Conservation (phyloP, 2,329 filamentous ascomycete species). For the Hypoxylon sp. region DNA sequence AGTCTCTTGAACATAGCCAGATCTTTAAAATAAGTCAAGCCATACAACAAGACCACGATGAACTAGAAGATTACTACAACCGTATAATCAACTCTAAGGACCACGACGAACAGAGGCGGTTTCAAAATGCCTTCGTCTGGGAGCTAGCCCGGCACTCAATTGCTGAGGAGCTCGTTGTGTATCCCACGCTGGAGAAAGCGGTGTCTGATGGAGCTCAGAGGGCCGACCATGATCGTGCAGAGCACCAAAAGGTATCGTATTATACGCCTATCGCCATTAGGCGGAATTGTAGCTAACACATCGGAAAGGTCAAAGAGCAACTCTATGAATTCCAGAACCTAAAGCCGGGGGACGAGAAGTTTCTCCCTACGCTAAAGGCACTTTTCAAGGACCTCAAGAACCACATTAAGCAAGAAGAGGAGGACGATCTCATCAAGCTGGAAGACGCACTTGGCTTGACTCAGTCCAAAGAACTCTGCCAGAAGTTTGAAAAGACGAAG, state of each 20-base stretch:
- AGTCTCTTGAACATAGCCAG: constrained; percentile 33
- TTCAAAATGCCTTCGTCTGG: constrained; percentile 67
- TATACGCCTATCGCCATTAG: too few relatives aligned
- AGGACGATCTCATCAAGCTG: constrained; percentile 59
- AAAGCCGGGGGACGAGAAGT: constrained; percentile 55
- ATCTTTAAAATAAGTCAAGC: constrained; percentile 37
- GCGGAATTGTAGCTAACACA: constrained; percentile 5
- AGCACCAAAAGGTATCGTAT: constrained; percentile 42
- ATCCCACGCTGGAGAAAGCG: constrained; percentile 61
- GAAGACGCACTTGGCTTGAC: constrained; percentile 55
- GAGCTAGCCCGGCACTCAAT: constrained; percentile 66
- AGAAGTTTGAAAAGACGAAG: constrained; percentile 62
- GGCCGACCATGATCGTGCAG: constrained; percentile 58
- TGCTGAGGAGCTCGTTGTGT: constrained; percentile 65
- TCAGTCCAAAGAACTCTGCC: constrained; percentile 55
- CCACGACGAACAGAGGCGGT: constrained; percentile 60
- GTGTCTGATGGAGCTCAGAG: constrained; percentile 56
- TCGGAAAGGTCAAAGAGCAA: constrained; percentile 60
- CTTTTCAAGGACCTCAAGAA: constrained; percentile 59
- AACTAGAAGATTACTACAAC: constrained; percentile 56
- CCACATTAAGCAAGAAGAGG: constrained; percentile 62
- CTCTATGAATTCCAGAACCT: constrained; percentile 63
- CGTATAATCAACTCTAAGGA: constrained; percentile 59
- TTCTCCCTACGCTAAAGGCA: constrained; percentile 58
- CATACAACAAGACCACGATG: constrained; percentile 46